A percentile compares a stretch with the other conserved stretches of the same genome.
Evolutionary conservation across 2,329 filamentous ascomycete genomes (phyloP).

Genomic region (Daldinia sp.): DNA sequence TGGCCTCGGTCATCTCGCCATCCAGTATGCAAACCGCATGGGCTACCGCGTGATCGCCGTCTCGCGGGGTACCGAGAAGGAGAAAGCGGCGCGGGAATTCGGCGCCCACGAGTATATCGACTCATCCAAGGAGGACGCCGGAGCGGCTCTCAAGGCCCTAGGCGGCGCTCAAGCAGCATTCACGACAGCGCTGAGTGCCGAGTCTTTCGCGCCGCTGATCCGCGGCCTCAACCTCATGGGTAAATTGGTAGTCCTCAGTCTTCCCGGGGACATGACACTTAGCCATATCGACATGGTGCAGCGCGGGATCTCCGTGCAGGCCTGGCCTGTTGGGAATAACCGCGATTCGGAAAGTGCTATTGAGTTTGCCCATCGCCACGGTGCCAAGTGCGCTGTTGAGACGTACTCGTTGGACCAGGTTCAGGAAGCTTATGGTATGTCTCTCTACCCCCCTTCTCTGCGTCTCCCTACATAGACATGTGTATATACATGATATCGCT

Average conservation of each 20-base stretch:
- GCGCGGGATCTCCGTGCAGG: constrained; percentile 35
- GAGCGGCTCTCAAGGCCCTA: constrained; percentile 22
- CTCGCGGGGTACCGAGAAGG: constrained; percentile 65
- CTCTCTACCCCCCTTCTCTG: no score
- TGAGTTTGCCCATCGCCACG: constrained; percentile 30
- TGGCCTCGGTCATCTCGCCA: constrained; percentile 74
- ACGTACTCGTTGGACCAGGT: constrained; percentile 34
- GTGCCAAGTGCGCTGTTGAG: constrained; percentile 33
- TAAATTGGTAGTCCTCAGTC: constrained; percentile 38
- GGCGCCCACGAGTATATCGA: constrained; percentile 68
- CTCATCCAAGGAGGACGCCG: constrained; percentile 31
- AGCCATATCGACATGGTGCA: constrained; percentile 28
- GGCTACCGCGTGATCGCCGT: constrained; percentile 71
- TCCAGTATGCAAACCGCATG: constrained; percentile 74
- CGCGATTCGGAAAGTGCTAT: constrained; percentile 37
- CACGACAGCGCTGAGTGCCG: constrained; percentile 24
- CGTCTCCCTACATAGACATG: not conserved
- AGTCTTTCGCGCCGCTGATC: constrained; percentile 35
- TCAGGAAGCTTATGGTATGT: constrained; percentile 32
- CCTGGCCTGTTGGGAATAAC: constrained; percentile 30
- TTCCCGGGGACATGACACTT: constrained; percentile 30
- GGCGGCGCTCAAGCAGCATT: constrained; percentile 31
- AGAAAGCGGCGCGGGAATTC: constrained; percentile 64
- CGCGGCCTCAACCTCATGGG: constrained; percentile 38
- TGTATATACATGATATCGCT: not conserved